These are phyloP conservation scores for Leucoagaricus sp. DNA, from an alignment of 1,284 basidiomycete genomes.

Conservation along the genomic window DNA sequence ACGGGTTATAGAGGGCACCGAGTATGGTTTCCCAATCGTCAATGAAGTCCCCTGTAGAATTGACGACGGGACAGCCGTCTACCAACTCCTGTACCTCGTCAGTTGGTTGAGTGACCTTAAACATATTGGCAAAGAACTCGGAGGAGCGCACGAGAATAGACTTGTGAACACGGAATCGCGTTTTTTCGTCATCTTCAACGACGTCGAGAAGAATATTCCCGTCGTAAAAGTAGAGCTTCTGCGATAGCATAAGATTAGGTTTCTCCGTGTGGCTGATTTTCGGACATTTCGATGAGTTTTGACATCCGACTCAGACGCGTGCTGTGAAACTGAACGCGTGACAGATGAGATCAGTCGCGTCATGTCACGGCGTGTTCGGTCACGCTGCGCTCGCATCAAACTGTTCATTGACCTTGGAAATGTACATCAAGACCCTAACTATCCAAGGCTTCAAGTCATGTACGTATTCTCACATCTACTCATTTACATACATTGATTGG, in stretches of 20 bases:
- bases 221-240: neutral
- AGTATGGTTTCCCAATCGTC: slow-evolving; percentile 17
- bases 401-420: slow-evolving; percentile 25
- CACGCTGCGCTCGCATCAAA: neutral
- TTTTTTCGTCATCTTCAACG: slow-evolving; percentile 17
- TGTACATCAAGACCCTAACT: slow-evolving; percentile 91
- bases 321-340: slow-evolving; percentile 3
- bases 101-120: slow-evolving; percentile 16
- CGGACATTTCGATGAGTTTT: no score
- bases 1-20: slow-evolving; percentile 14
- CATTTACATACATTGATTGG: neutral
- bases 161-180: slow-evolving; percentile 20
- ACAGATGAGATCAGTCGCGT: slow-evolving; percentile 6
- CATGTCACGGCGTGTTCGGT: slow-evolving; percentile 8
- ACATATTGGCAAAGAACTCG: slow-evolving; percentile 18
- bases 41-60: slow-evolving; percentile 14
- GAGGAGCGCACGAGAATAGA: slow-evolving; percentile 18
- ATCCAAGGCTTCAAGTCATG: slow-evolving; percentile 99
- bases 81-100: slow-evolving; percentile 6
- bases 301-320: no score
- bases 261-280: no score
- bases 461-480: slow-evolving; percentile 31
- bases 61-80: slow-evolving; percentile 20
- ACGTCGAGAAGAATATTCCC: slow-evolving; percentile 5
- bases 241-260: neutral